Conservation (phyloP, 2,329 filamentous ascomycete genomes). For the Elsinoe necatrix region DNA sequence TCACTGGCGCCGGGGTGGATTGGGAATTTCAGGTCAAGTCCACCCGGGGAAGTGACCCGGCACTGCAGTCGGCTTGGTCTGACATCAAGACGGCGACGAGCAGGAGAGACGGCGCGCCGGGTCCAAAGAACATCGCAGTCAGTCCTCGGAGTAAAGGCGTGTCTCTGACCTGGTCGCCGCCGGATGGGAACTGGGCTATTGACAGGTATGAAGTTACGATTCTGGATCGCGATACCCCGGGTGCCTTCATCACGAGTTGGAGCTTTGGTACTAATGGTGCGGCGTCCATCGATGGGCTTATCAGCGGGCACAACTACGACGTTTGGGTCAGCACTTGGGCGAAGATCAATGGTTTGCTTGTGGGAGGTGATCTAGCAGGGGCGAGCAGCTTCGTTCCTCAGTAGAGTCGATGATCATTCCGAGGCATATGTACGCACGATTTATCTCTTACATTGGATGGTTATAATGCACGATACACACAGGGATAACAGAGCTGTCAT, state of each 20-base stretch:
- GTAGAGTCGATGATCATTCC: no score
- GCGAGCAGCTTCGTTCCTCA: no score
- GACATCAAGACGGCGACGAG: conserved; percentile 7
- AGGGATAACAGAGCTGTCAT: no score
- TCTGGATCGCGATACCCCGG: conserved; percentile 15
- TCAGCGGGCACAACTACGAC: conserved; percentile 16
- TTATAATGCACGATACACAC: no score
- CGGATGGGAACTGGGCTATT: conserved; percentile 16
- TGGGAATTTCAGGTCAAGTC: conserved; percentile 20
- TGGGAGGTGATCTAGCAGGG: background rate
- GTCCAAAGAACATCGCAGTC: conserved; percentile 17
- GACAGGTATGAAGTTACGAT: conserved; percentile 18
- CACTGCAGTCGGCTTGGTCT: conserved; percentile 17
- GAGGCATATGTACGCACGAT: no score
- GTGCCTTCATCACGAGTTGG: conserved; percentile 16
- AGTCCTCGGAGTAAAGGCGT: conserved; percentile 14
- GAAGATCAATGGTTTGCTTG: conserved; percentile 1
- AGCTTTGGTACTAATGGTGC: conserved; percentile 15
- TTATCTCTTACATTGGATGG: no score
- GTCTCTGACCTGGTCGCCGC: conserved; percentile 16
- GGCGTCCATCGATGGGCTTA: conserved; percentile 14
- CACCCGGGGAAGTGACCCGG: conserved; percentile 3
- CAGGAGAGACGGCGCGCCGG: conserved; percentile 13
- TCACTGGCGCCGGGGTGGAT: conserved; percentile 15
- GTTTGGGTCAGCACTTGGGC: conserved; percentile 19